Conservation (phyloP, 1,139 yeast species). For the Candida anutae region DNA sequence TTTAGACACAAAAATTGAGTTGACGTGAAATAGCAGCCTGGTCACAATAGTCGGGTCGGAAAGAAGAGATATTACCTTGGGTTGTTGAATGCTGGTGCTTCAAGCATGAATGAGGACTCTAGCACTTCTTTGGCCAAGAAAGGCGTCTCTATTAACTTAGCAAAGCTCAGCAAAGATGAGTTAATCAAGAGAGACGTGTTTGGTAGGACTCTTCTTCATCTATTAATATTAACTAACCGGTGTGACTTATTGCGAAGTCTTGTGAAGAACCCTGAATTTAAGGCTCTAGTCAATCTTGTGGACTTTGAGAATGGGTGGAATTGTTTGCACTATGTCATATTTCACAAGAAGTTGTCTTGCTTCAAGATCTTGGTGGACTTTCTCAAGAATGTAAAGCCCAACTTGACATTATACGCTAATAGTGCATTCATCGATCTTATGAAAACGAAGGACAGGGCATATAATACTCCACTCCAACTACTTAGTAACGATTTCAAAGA, state of each 20-base stretch:
- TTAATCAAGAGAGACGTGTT: conserved; percentile 54
- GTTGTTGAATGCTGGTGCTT: too few relatives aligned
- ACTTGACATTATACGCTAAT: conserved; percentile 13
- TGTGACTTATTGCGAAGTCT: conserved; percentile 38
- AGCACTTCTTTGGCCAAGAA: too few relatives aligned
- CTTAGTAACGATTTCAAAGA: conserved; percentile 35
- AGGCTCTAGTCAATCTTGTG: conserved; percentile 27
- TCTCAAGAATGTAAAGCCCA: conserved; percentile 12
- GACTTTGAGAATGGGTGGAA: conserved; percentile 86
- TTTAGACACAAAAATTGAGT: too few relatives aligned
- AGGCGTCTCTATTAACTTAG: conserved; percentile 7
- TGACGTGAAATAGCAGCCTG: too few relatives aligned
- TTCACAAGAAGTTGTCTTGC: conserved; percentile 49
- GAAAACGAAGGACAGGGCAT: conserved; percentile 59
- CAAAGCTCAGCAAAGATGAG: conserved; percentile 32
- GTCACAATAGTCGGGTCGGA: too few relatives aligned
- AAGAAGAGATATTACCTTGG: too few relatives aligned
- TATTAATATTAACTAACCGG: conserved; percentile 47
- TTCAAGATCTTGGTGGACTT: conserved; percentile 43
- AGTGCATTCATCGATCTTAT: conserved; percentile 25
- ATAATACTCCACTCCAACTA: conserved; percentile 57
- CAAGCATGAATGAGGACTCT: too few relatives aligned
- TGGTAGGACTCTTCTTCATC: conserved; percentile 65
- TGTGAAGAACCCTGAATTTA: conserved; percentile 38
- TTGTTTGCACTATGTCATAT: conserved; percentile 64